Percentiles rank a stretch among this genome's conserved stretches.
Evolutionary conservation across 345 rosid species (phyloP).

Genomic region (Corchorus capsularis): DNA sequence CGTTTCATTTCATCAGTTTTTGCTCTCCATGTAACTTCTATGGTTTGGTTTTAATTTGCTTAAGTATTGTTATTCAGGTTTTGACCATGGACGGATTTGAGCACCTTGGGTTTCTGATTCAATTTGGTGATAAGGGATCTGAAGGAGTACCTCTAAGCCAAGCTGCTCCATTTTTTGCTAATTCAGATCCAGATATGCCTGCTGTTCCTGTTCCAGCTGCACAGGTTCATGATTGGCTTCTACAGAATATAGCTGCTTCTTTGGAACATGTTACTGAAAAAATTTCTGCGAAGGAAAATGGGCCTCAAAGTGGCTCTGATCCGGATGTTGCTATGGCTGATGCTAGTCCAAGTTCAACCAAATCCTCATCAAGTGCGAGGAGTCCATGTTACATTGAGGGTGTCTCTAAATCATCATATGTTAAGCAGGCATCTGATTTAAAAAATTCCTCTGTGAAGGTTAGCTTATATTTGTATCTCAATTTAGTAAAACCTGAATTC

Average conservation of each 20-base stretch:
- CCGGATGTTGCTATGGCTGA: constrained; percentile 95
- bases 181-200: constrained; percentile 99
- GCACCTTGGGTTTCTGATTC: constrained; percentile 94
- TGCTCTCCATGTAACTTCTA: constrained; percentile 7
- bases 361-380: constrained; percentile 61
- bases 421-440: constrained; percentile 87
- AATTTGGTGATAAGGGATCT: constrained; percentile 86
- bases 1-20: constrained; percentile 3
- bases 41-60: constrained; percentile 25
- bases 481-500: neutral
- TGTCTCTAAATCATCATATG: constrained; percentile 81
- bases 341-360: constrained; percentile 69
- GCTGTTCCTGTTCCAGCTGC: constrained; percentile 89
- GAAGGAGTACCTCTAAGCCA: constrained; percentile 82
- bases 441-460: constrained; percentile 96
- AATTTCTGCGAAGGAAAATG: constrained; percentile 85
- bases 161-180: constrained; percentile 94
- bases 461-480: constrained; percentile 16
- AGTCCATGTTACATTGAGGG: constrained; percentile 89
- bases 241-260: constrained; percentile 73
- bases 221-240: constrained; percentile 93
- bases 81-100: constrained; percentile 89
- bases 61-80: constrained; percentile 53
- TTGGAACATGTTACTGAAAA: constrained; percentile 81
- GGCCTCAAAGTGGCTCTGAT: constrained; percentile 67